Base-by-base conservation (phyloP, 2,329 filamentous ascomycete species). In the Ceratocystis diversiconidia region DNA sequence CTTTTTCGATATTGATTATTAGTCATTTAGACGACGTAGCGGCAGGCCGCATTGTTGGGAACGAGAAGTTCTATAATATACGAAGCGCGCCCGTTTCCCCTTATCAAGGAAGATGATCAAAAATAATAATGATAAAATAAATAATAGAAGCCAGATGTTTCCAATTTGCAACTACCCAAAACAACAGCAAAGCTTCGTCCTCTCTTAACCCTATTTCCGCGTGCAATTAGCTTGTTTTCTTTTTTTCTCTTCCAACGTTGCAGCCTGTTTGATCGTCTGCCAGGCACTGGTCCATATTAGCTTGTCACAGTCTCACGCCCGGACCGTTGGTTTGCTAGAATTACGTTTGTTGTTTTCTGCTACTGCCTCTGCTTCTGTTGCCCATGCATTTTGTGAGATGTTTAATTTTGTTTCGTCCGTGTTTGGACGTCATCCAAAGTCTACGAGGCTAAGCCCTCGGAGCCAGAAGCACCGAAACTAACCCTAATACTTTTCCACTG, bases 391-490 rank as follows among this genome's bases (percentile, higher is more conserved):
- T 17, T 5, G 50, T 12, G 30, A 30, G n/a, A 36, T 59, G 55
- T 59, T 59, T 32, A 59, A 36, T 5, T 19, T 36, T 59, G 55
- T 59, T 59, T 59, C 55, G 28, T 32, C 28, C 55, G 28, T 36
- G 55, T 59, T 59, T 59, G 17, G 55, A n/a, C n/a, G 55, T 59
- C 55, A n/a, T 59, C 28, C 15, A 36, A 36, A 59, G 12, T 59
- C 6, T n/a, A 36, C 17, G 12, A 25, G 10, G 19, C 7, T 5
- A 12, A 5, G 4, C 10, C 48, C 4, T 32, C 28, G 17, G 55
- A 36, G 30, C 55, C 28, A 36, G 55, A 59, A 52, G 48, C 22
- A 19, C 28, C 17, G 55, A 22, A 3, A 6, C 48, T 6, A 25
- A 15, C 10, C 36, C 36, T 41, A 41, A 15, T 5, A 15, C 0